phyloP scores from a whole-genome alignment of 139 green algal species.

The Micractinium sp. region DNA sequence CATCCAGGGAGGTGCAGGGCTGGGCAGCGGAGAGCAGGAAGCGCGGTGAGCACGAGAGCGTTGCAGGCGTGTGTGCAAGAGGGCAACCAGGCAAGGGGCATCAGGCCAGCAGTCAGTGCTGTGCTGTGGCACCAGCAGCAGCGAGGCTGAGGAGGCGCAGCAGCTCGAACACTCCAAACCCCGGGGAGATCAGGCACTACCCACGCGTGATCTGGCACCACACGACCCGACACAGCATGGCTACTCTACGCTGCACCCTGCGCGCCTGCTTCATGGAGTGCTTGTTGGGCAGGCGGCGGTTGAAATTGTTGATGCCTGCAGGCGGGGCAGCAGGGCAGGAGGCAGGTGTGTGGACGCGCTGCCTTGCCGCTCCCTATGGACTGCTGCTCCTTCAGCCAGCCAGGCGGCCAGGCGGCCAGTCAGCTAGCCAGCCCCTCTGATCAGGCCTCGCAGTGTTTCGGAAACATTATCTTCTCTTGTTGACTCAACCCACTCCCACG shows the following conservation, averaged over 20 bases:
- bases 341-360: background rate
- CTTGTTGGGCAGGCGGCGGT: constrained; percentile 64
- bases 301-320: constrained; percentile 66
- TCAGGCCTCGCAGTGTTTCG: no score
- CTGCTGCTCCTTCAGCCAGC: background rate
- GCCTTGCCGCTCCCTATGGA: background rate
- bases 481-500: no score
- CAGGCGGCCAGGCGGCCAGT: background rate
- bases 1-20: background rate
- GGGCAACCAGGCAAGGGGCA: background rate
- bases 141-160: no score
- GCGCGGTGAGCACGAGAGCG: background rate
- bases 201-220: background rate
- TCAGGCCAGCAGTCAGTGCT: background rate
- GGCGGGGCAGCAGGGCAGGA: background rate
- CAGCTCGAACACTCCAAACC: no score
- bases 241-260: background rate
- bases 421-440: no score
- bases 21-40: no score
- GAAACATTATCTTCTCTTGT: no score
- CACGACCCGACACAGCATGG: background rate
- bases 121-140: no score
- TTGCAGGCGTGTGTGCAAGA: background rate
- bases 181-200: no score
- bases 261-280: constrained; percentile 53